Conservation (phyloP, 371 early-diverging fungal genomes). For the Mucor lusitanicus region DNA sequence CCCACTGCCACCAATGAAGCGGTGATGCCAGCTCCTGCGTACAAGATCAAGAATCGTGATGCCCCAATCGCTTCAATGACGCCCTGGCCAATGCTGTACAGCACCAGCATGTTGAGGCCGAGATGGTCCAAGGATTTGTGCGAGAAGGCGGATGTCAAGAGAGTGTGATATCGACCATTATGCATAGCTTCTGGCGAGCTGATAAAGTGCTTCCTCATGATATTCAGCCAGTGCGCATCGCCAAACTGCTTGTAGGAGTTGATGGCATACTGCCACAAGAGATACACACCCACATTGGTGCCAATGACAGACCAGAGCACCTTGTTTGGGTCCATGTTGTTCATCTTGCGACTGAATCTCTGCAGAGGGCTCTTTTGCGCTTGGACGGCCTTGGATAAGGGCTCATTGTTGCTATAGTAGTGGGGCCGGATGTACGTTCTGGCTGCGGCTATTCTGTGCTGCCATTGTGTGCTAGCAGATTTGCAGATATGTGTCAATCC, state of each 20-base stretch:
- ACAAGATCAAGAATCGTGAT: slow-evolving; percentile 44
- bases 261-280: slow-evolving; percentile 58
- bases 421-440: slow-evolving; percentile 34
- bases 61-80: slow-evolving; percentile 45
- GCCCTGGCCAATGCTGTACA: slow-evolving; percentile 48
- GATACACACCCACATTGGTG: slow-evolving; percentile 50
- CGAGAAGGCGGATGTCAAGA: slow-evolving; percentile 54
- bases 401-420: slow-evolving; percentile 21
- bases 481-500: background rate
- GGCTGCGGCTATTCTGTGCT: background rate
- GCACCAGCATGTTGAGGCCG: slow-evolving; percentile 55
- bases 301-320: slow-evolving; percentile 50
- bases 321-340: slow-evolving; percentile 38
- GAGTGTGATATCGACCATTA: slow-evolving; percentile 47
- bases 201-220: slow-evolving; percentile 52
- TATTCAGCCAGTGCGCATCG: slow-evolving; percentile 42
- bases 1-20: slow-evolving; percentile 28
- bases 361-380: slow-evolving; percentile 28
- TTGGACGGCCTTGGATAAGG: slow-evolving; percentile 25
- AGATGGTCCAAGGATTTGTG: slow-evolving; percentile 53
- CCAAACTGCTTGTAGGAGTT: slow-evolving; percentile 45
- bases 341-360: slow-evolving; percentile 25
- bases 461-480: background rate
- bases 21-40: slow-evolving; percentile 40
- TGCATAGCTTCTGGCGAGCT: slow-evolving; percentile 34